Base-by-base conservation (phyloP, 371 early-diverging fungal genomes). In the Capniomyces stellatus region DNA sequence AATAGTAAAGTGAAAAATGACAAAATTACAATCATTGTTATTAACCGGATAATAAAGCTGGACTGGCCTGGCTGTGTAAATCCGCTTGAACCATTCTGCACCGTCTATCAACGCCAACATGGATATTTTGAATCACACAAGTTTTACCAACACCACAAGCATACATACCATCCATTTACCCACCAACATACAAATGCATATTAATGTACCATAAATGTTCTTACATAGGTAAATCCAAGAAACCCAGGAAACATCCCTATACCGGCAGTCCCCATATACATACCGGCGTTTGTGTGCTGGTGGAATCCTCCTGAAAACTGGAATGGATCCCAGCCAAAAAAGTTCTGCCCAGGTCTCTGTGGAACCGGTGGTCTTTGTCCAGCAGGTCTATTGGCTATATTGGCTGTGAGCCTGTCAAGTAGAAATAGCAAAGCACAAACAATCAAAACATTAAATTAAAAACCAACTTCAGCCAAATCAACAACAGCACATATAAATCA, bases 401-500 rank as follows among this genome's bases (percentile, higher is more conserved):
- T 35, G 15, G 35, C 6, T 35, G 35, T 35, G 10, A 35, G 15
- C 35, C 35, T 35, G 15, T 35, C 10, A 6, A 35, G 15, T 6
- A 35, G 6, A 35, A 35, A 10, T 10, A 35, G 6, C 6, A 35
- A 10, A 35, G 15, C 15, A 35, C 6, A 10, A 35, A 15, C 15
- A 35, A 35, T 35, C 6, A 35, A 10, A 15, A 35, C 15, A 35
- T 35, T n/a, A n/a, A n/a, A n/a, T 35, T 35, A 35, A 6, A 6
- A 35, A 10, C 6, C 35, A 35, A 6, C 6, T 15, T 10, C 35
- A 35, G 10, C 6, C 35, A 35, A 6, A 35, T 71, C 18, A 69
- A 58, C 35, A 63, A 64, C 27, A 25, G 24, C 40, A 54, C 60
- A 46, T 15, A 35, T 18, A 29, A 8, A 24, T 19, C 1, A 15